phyloP scores from a whole-genome alignment of 2,329 filamentous ascomycete species.

The Akanthomyces dipterigenus region DNA sequence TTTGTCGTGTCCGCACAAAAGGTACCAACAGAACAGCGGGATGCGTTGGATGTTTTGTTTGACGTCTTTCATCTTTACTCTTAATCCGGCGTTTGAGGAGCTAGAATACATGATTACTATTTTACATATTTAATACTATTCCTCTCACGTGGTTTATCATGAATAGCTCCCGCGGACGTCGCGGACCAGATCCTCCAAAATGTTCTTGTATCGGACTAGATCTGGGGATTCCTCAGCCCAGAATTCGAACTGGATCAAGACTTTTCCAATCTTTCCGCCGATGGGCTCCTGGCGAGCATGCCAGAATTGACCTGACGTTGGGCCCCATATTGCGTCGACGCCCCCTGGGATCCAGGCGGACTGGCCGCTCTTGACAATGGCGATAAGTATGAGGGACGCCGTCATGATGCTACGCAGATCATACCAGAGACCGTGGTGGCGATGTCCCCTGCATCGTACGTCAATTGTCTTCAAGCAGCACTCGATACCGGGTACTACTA shows the following conservation, averaged over 20 bases:
- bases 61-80: background rate
- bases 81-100: background rate
- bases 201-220: slow-evolving; percentile 13
- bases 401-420: slow-evolving; percentile 18
- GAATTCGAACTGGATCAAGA: slow-evolving; percentile 16
- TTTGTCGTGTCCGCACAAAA: background rate
- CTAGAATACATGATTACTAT: background rate
- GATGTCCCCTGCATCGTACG: slow-evolving; percentile 16
- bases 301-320: slow-evolving; percentile 8
- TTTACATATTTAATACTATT: background rate
- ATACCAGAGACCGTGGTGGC: slow-evolving; percentile 23
- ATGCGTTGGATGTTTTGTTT: background rate
- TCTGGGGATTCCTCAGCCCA: slow-evolving; percentile 17
- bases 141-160: background rate
- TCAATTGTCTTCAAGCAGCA: slow-evolving; percentile 19
- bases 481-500: slow-evolving; percentile 17
- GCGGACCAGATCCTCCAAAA: slow-evolving; percentile 13
- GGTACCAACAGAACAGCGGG: background rate
- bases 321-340: slow-evolving; percentile 14
- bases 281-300: slow-evolving; percentile 9
- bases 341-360: slow-evolving; percentile 18
- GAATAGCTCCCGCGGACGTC: slow-evolving; percentile 14
- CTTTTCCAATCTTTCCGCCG: slow-evolving; percentile 17
- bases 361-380: slow-evolving; percentile 16
- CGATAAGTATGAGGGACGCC: slow-evolving; percentile 15